A percentile compares a stretch with the other conserved stretches of the same genome.
Evolutionary conservation across 2,329 filamentous ascomycete species (phyloP).

Genomic region (Fusarium coffeatum): DNA sequence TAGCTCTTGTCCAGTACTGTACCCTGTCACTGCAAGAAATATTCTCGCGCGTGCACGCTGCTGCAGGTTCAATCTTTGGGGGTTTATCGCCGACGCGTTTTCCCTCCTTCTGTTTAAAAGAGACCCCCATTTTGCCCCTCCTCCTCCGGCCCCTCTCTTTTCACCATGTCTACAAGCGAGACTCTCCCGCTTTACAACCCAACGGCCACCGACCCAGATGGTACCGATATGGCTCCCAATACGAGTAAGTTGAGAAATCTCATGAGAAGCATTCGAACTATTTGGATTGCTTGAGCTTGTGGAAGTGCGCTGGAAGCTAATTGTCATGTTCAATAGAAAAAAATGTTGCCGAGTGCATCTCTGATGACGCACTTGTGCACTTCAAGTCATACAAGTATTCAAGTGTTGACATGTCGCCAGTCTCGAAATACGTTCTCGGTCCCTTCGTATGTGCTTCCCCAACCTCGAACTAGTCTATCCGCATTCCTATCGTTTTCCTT

Average conservation of each 20-base stretch:
- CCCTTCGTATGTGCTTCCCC: conserved; percentile 80
- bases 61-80: conserved; percentile 30
- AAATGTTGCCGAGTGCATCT: conserved; percentile 78
- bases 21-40: conserved; percentile 16
- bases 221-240: conserved; percentile 51
- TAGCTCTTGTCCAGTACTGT: neutral
- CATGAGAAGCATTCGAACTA: neutral
- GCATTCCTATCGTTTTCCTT: conserved; percentile 3
- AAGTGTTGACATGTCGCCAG: conserved; percentile 92
- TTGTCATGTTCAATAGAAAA: conserved; percentile 46
- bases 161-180: conserved; percentile 49
- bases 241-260: conserved; percentile 45
- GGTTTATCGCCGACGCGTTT: conserved; percentile 27
- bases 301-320: conserved; percentile 10
- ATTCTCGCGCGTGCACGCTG: conserved; percentile 18
- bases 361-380: conserved; percentile 89
- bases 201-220: conserved; percentile 43
- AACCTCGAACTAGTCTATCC: conserved; percentile 5
- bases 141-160: conserved; percentile 41
- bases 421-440: conserved; percentile 92
- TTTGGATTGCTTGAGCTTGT: neutral
- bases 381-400: conserved; percentile 98
- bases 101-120: conserved; percentile 38
- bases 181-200: conserved; percentile 50
- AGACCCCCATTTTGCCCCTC: conserved; percentile 41